Conservation (phyloP, 495 filamentous ascomycete species). For the Penicillium ucsense region DNA sequence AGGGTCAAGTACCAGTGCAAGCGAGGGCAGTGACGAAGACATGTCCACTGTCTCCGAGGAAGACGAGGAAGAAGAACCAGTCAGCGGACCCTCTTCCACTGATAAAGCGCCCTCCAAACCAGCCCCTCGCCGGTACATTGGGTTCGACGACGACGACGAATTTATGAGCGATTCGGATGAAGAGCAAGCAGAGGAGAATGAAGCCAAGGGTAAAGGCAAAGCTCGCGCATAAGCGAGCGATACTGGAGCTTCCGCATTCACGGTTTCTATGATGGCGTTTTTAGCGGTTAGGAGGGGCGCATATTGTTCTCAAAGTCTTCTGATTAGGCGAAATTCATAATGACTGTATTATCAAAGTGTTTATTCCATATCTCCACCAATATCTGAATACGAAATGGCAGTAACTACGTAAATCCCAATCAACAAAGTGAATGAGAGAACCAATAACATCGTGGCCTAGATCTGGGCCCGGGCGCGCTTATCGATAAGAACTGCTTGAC, state of each 20-base stretch:
- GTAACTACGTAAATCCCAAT: too few relatives aligned
- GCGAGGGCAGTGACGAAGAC: constrained; percentile 34
- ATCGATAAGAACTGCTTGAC: constrained; percentile 11
- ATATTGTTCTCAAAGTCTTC: too few relatives aligned
- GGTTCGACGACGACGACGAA: constrained; percentile 87
- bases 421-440: too few relatives aligned
- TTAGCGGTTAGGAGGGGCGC: not conserved
- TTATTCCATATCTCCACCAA: too few relatives aligned
- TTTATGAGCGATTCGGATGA: constrained; percentile 76
- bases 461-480: not conserved
- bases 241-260: constrained; percentile 7
- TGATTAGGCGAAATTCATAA: too few relatives aligned
- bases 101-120: constrained; percentile 23
- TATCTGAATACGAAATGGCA: too few relatives aligned
- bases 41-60: constrained; percentile 34
- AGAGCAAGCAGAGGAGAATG: constrained; percentile 21
- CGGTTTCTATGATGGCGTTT: not conserved
- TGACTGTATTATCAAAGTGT: too few relatives aligned
- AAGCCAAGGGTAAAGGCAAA: constrained; percentile 35
- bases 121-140: constrained; percentile 51
- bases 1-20: constrained; percentile 41
- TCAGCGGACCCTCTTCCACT: constrained; percentile 14
- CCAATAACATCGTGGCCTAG: not conserved
- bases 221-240: constrained; percentile 20
- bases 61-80: constrained; percentile 40